A percentile compares a stretch with the other conserved stretches of the same genome.
Conservation (phyloP, 805 yeast species). For the Spathaspora girioi region DNA sequence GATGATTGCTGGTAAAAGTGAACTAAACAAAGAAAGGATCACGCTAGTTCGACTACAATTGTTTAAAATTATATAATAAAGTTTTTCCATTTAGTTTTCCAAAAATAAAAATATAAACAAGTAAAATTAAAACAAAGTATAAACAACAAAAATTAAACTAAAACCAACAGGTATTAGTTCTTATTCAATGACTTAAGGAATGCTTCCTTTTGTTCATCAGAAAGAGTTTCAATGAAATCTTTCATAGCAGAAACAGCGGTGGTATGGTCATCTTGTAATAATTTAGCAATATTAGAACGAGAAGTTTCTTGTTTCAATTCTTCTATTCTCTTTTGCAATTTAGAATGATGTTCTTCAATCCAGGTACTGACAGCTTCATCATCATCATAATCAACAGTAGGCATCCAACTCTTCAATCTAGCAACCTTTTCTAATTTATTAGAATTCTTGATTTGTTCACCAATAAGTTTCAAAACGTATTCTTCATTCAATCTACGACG, state of each 20-base stretch:
- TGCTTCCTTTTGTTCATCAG: conserved; percentile 32
- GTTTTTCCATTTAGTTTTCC: conserved; percentile 3
- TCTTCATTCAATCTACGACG: conserved; percentile 95
- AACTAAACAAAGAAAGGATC: background rate
- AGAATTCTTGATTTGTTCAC: conserved; percentile 51
- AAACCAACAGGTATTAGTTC: background rate
- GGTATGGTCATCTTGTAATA: conserved; percentile 33
- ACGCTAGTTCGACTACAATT: background rate
- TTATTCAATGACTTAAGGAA: conserved; percentile 18
- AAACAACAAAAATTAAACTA: conserved; percentile 1
- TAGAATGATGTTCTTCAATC: conserved; percentile 75
- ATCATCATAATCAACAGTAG: conserved; percentile 63
- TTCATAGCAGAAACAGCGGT: conserved; percentile 30
- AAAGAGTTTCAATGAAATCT: conserved; percentile 30
- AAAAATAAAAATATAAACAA: conserved; percentile 1
- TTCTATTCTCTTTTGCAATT: conserved; percentile 57
- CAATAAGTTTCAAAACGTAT: conserved; percentile 72
- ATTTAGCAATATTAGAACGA: conserved; percentile 59
- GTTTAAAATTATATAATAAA: background rate
- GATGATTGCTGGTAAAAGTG: background rate
- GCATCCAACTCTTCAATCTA: conserved; percentile 84
- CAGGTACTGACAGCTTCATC: conserved; percentile 79
- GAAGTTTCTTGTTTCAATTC: conserved; percentile 64
- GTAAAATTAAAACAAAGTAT: background rate
- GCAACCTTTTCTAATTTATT: conserved; percentile 80